Conservation (phyloP, 2,329 filamentous ascomycete species). For the Diaporthe aspalathi region DNA sequence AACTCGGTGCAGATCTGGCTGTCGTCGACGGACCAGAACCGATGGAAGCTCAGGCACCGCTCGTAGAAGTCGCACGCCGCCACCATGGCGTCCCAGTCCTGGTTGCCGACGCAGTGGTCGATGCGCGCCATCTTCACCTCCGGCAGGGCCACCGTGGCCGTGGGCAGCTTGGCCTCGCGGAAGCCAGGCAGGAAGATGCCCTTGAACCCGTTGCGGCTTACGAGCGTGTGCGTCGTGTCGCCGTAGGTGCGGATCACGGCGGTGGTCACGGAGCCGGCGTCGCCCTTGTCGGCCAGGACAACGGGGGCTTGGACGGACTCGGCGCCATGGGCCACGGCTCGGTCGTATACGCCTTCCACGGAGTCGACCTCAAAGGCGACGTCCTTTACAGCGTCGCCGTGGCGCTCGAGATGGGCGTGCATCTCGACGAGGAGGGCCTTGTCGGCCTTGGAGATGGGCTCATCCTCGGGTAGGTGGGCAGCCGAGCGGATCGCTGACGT, state of each 20-base stretch:
- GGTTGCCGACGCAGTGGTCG: constrained; percentile 98
- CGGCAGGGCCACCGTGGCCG: constrained; percentile 63
- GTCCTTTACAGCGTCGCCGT: constrained; percentile 95
- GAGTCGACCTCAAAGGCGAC: constrained; percentile 95
- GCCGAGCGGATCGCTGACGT: constrained; percentile 80
- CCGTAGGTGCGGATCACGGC: constrained; percentile 93
- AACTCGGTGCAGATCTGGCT: constrained; percentile 93
- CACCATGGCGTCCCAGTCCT: constrained; percentile 91
- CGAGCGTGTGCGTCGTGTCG: constrained; percentile 93
- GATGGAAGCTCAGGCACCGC: constrained; percentile 89
- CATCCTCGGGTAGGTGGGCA: constrained; percentile 64
- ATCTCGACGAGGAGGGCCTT: constrained; percentile 76
- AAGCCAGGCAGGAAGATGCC: constrained; percentile 89
- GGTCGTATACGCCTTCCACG: constrained; percentile 81
- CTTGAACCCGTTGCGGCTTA: constrained; percentile 76
- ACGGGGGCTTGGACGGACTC: constrained; percentile 71
- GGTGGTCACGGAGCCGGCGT: constrained; percentile 74
- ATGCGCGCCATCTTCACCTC: constrained; percentile 77
- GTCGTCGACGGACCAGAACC: constrained; percentile 98
- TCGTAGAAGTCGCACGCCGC: constrained; percentile 81
- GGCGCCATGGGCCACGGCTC: constrained; percentile 75
- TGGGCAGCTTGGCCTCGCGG: constrained; percentile 61
- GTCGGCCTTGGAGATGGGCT: constrained; percentile 73
- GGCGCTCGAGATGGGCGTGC: constrained; percentile 83
- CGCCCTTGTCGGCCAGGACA: constrained; percentile 64